Evolutionary conservation across 1,139 yeast species (phyloP), one percentile per base, ranked within the genome.

Genomic region (Saccharomycopsis crataegensis): DNA sequence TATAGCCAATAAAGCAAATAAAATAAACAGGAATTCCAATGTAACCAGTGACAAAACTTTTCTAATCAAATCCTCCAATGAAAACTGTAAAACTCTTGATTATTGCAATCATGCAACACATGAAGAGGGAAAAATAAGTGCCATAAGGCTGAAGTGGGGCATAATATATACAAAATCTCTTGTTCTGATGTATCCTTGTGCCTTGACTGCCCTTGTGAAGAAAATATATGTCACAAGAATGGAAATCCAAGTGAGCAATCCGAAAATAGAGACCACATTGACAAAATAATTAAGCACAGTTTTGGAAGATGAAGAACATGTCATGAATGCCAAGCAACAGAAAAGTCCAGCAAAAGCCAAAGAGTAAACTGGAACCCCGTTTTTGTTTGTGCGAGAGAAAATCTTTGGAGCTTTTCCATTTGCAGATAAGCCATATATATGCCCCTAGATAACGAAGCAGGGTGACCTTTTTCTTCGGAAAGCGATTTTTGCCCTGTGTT

Each of bases 91-190:
- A 76, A 67, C 85, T 85, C 70, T 86, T 86, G 65, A 83, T 78
- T 52, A 86, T 63, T n/a, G 83, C 75, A 59, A 86, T 73, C 53
- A 85, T 50, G 51, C 70, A 58, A 69, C 90, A 83, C 60, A 83
- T 64, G 42, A 65, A 62, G 57, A 86, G 70, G 1, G 89, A 80
- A 60, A 81, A 58, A 63, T 74, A 82, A 7, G 84, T 70, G 42
- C 84, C 85, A 61, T 74, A 83, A 56, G 88, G 88, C 67, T 82
- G 87, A 52, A 79, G 72, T 49, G 89, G 88, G 28, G 88, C 80
- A 53, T 67, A 69, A 70, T 82, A 86, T n/a, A n/a, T 12, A 79
- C 76, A 63, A 86, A 75, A 7, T 68, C 66, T 34, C 64, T 62
- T 55, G 64, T 67, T 54, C 71, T 64, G 59, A 73, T 75, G 60